Evolutionary conservation across 805 yeast species (phyloP).

Genomic region (Blastobotrys chiropterorum): DNA sequence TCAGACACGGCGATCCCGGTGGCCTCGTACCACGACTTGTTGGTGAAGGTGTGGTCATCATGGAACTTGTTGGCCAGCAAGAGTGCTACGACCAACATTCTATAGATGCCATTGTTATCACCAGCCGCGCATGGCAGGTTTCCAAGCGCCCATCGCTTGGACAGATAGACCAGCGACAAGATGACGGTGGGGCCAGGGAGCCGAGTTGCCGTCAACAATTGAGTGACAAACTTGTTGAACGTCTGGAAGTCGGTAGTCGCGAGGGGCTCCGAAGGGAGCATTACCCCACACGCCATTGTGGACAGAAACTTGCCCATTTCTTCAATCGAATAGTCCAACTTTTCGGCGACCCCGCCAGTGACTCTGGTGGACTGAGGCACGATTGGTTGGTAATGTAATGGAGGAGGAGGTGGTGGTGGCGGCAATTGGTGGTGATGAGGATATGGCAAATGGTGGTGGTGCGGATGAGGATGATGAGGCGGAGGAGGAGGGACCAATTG

Average conservation of each 20-base stretch:
- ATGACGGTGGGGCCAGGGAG: slow-evolving; percentile 77
- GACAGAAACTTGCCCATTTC: slow-evolving; percentile 76
- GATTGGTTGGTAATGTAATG: slow-evolving; percentile 16
- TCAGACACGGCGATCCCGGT: slow-evolving; percentile 62
- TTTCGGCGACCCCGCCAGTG: slow-evolving; percentile 71
- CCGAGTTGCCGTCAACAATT: slow-evolving; percentile 80
- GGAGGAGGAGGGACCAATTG: slow-evolving; percentile 8
- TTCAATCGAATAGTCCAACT: slow-evolving; percentile 71
- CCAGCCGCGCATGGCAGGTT: slow-evolving; percentile 26
- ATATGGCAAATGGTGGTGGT: no score
- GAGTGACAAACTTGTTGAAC: slow-evolving; percentile 50
- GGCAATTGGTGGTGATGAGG: no score
- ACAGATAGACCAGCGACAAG: slow-evolving; percentile 71
- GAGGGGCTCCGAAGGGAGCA: slow-evolving; percentile 22
- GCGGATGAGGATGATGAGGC: slow-evolving; percentile 16
- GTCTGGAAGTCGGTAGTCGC: slow-evolving; percentile 20
- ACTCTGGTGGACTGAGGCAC: slow-evolving; percentile 13
- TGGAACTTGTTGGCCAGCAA: slow-evolving; percentile 88
- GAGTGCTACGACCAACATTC: slow-evolving; percentile 57
- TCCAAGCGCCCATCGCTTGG: slow-evolving; percentile 48
- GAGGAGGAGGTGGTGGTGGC: slow-evolving; percentile 21
- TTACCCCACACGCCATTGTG: slow-evolving; percentile 59
- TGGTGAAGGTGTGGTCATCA: slow-evolving; percentile 94
- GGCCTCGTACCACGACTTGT: slow-evolving; percentile 95
- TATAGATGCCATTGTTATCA: slow-evolving; percentile 36